phyloP scores from a whole-genome alignment of 345 rosid genomes.

The Gossypium rotundifolium region DNA sequence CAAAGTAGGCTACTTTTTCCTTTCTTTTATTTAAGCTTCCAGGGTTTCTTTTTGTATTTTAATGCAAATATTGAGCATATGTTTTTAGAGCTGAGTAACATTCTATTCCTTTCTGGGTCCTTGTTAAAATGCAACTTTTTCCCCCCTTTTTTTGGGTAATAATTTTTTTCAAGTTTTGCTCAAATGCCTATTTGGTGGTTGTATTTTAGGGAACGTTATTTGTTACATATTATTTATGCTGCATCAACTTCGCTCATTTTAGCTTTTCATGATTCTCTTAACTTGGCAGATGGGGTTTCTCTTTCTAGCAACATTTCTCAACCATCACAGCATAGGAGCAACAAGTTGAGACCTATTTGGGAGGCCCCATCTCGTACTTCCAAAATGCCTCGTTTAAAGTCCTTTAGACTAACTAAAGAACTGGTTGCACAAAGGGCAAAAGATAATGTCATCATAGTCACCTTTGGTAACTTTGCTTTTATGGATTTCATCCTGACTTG shows the following conservation, averaged over 20 bases:
- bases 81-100: neutral
- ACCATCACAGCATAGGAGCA: conserved; percentile 26
- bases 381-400: conserved; percentile 75
- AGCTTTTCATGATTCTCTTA: conserved; percentile 5
- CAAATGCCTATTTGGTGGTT: neutral
- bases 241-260: neutral
- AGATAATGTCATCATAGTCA: conserved; percentile 71
- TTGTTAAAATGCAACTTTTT: neutral
- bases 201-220: neutral
- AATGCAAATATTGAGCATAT: conserved; percentile 1
- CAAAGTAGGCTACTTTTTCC: conserved; percentile 4
- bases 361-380: conserved; percentile 51
- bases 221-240: neutral
- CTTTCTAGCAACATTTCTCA: conserved; percentile 28
- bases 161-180: neutral
- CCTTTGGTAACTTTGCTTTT: conserved; percentile 91
- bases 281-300: conserved; percentile 30
- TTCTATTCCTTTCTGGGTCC: neutral
- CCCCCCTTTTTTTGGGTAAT: neutral
- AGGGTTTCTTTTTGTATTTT: conserved; percentile 9
- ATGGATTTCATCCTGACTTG: conserved; percentile 96
- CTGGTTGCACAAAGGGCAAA: conserved; percentile 61
- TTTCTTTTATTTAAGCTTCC: neutral
- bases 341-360: conserved; percentile 52
- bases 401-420: conserved; percentile 64